Base-by-base conservation (phyloP, 768 basidiomycete genomes). In the Fistulinella prunicolor region DNA sequence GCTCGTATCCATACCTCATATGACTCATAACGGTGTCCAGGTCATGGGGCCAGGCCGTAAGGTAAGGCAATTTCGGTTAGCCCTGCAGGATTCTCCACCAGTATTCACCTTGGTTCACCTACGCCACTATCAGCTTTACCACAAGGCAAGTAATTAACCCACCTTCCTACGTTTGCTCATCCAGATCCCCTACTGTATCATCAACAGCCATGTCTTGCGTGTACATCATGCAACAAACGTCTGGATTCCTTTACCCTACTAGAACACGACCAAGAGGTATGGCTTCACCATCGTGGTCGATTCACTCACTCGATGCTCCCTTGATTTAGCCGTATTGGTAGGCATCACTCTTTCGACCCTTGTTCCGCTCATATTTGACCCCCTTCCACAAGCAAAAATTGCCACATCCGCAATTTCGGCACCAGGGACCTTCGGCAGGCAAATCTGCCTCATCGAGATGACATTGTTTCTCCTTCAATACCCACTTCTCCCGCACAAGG, bases 11-110 rank as follows among this genome's bases (percentile, higher is more conserved):
- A 28, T 36, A 17, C 26, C 24, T 24, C 40, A 38, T 34, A 45
- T 16, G 20, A 44, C 41, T 49, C 32, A 53, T 51, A 28, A 28
- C 8, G 24, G 13, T 35, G 6, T 44, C 48, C 56, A 90, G 87
- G 80, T 80, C 24, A 82, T 94, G 74, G 92, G 92, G 17, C 92
- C 92, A 44, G 92, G 87, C 20, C 80, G 92, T 63, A 92, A 86
- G 81, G 92, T 90, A 61, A 59, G n/a, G 79, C 55, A 23, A 49
- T 50, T 47, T 43, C n/a, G 36, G 29, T 39, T 38, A 26, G 21
- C 28, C 21, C 26, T 32, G 29, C 45, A 39, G 22, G 42, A 39
- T 13, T 52, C 38, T 30, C 41, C 13, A 14, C 52, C 29, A 7
- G 32, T 47, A 24, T 37, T 53, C 45, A 50, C 36, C 16, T 17